Evolutionary conservation across 2,329 filamentous ascomycete genomes (phyloP).

Genomic region (Neopestalotiopsis clavispora): DNA sequence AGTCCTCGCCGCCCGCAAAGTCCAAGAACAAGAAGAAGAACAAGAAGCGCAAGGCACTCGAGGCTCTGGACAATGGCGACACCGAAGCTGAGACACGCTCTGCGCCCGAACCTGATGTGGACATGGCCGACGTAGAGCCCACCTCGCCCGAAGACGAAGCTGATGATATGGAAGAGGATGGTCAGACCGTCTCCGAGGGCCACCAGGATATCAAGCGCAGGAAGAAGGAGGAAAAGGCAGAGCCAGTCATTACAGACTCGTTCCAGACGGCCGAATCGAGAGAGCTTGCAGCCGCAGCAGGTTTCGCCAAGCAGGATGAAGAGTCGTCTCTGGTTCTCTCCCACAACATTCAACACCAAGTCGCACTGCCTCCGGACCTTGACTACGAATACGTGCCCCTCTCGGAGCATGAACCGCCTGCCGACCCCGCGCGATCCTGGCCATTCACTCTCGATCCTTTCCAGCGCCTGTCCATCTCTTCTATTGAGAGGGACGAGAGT

Average conservation of each 20-base stretch:
- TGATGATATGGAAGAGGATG: constrained; percentile 38
- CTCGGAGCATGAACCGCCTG: constrained; percentile 89
- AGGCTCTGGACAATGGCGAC: constrained; percentile 67
- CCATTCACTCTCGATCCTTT: constrained; percentile 95
- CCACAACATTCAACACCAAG: constrained; percentile 98
- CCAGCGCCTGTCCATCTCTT: constrained; percentile 91
- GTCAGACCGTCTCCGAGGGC: constrained; percentile 45
- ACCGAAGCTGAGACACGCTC: constrained; percentile 35
- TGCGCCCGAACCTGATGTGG: constrained; percentile 35
- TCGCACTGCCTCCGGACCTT: constrained; percentile 89
- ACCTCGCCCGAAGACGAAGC: constrained; percentile 41
- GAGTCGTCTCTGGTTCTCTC: constrained; percentile 82
- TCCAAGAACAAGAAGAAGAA: constrained; percentile 50
- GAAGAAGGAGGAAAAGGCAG: constrained; percentile 68
- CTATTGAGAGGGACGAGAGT: constrained; percentile 95
- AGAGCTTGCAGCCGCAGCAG: constrained; percentile 82
- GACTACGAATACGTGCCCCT: constrained; percentile 96
- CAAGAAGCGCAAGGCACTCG: constrained; percentile 88
- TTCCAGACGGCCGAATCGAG: constrained; percentile 95
- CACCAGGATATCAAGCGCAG: constrained; percentile 66
- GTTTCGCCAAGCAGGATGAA: constrained; percentile 62
- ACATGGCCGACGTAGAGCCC: constrained; percentile 37
- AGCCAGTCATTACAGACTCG: constrained; percentile 86
- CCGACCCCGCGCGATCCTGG: constrained; percentile 82
- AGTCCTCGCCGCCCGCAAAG: constrained; percentile 36